phyloP scores from a whole-genome alignment of 139 green algal genomes.

The Dunaliella sp. region DNA sequence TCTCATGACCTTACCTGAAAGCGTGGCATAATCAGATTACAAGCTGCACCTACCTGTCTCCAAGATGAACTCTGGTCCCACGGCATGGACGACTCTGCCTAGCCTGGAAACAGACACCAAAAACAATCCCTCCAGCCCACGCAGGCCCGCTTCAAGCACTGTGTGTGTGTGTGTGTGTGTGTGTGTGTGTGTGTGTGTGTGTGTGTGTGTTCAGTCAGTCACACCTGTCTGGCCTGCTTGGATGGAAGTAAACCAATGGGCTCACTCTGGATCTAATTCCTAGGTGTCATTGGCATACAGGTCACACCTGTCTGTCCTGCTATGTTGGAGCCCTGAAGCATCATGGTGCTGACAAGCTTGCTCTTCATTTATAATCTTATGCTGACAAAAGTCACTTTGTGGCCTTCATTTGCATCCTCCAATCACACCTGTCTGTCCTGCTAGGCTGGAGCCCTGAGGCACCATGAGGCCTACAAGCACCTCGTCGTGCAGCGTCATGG shows the following conservation, averaged over 20 bases:
- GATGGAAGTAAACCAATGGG: too few species aligned
- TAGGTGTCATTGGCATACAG: too few species aligned
- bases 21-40: too few species aligned
- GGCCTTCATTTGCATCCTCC: too few species aligned
- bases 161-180: too few species aligned
- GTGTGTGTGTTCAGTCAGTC: too few species aligned
- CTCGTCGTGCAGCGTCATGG: not conserved
- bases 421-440: conserved; percentile 1
- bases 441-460: conserved; percentile 29
- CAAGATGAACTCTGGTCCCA: conserved; percentile 24
- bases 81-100: not conserved
- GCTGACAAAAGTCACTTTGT: too few species aligned
- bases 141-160: conserved; percentile 33
- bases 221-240: too few species aligned
- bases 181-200: too few species aligned
- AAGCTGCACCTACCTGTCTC: not conserved
- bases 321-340: conserved; percentile 28
- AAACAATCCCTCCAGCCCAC: conserved; percentile 29
- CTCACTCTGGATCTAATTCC: too few species aligned
- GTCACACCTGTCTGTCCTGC: conserved; percentile 2
- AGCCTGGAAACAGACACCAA: conserved; percentile 15
- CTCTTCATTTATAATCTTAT: too few species aligned
- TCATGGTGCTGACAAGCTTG: not conserved
- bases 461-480: not conserved
- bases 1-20: too few species aligned